These are phyloP conservation scores for Phyllosticta citribraziliensis DNA, from an alignment of 2,329 filamentous ascomycete species.

Conservation along the genomic window DNA sequence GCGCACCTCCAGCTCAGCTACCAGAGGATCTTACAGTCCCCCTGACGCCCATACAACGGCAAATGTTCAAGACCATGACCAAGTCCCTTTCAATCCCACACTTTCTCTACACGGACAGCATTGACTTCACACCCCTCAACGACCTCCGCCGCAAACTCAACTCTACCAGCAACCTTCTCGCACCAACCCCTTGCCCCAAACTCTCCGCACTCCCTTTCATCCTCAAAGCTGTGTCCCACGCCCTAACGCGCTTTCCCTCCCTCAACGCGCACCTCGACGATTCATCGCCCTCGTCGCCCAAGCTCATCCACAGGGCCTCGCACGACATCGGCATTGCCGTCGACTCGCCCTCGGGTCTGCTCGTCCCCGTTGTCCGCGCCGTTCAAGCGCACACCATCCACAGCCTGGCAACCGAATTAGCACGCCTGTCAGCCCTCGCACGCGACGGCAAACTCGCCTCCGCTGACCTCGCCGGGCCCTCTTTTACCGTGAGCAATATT, in stretches of 20 bases:
- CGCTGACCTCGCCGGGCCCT: slow-evolving; percentile 72
- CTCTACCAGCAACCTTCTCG: slow-evolving; percentile 22
- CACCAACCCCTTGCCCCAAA: slow-evolving; percentile 38
- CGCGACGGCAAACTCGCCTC: slow-evolving; percentile 63
- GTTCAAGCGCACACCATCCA: slow-evolving; percentile 68
- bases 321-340: slow-evolving; percentile 97
- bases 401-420: slow-evolving; percentile 67
- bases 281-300: slow-evolving; percentile 50
- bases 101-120: slow-evolving; percentile 87
- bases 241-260: slow-evolving; percentile 70
- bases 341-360: slow-evolving; percentile 77
- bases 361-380: slow-evolving; percentile 86
- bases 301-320: slow-evolving; percentile 65
- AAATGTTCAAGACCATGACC: slow-evolving; percentile 99
- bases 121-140: slow-evolving; percentile 69
- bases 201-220: slow-evolving; percentile 83
- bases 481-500: slow-evolving; percentile 94
- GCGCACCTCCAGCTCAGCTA: slow-evolving; percentile 24
- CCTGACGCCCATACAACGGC: slow-evolving; percentile 69
- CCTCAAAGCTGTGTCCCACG: slow-evolving; percentile 85
- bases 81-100: slow-evolving; percentile 83
- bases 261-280: slow-evolving; percentile 79
- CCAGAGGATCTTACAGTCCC: slow-evolving; percentile 55
- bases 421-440: slow-evolving; percentile 63
- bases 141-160: slow-evolving; percentile 59